Base-by-base conservation (phyloP, 768 basidiomycete genomes). In the Collybiopsis luxurians region DNA sequence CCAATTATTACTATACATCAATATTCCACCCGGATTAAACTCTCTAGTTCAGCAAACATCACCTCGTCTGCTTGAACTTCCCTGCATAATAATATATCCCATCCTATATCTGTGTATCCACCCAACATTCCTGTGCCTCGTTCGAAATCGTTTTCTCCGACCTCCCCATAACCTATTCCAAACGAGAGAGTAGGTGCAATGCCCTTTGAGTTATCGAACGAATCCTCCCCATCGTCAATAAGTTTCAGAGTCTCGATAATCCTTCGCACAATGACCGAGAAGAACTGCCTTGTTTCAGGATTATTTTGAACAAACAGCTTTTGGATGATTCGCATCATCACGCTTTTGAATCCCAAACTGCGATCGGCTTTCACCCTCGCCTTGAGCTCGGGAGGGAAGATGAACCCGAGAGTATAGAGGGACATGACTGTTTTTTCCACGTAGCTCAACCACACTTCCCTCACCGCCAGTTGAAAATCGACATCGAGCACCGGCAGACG, bases 391-490 rank as follows among this genome's bases (percentile, higher is more conserved):
- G 87, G 85, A 1, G 93, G 81, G 2, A 93, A 84, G 54, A 95
- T 75, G 76, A 94, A 98, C 23, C 87, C 83, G 60, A 98, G 74
- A 36, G 87, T 87, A 73, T 97, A 98, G 40, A 97, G 80, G n/a
- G 83, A 81, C 78, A 95, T 83, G 45, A 89, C 77, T 52, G 79
- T 73, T 62, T 89, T 90, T 75, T 95, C 91, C 60, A 91, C 71
- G 69, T 92, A 89, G 40, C 84, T 83, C 44, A 95, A 69, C 86
- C 90, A 93, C 21, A 73, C 65, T 65, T 91, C 87, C 60, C 83
- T 77, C 53, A 74, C 71, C 62, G 84, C 71, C 59, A 89, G 71
- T 64, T 84, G 72, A 67, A 92, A 90, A 70, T 97, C 94, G 17
- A 76, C 69, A 56, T 90, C 87, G 24, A 81, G 70, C 46, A 97